Percentiles rank a stretch among this genome's conserved stretches.
phyloP scores from a whole-genome alignment of 306 rosid species.

The Vigna trinervia region DNA sequence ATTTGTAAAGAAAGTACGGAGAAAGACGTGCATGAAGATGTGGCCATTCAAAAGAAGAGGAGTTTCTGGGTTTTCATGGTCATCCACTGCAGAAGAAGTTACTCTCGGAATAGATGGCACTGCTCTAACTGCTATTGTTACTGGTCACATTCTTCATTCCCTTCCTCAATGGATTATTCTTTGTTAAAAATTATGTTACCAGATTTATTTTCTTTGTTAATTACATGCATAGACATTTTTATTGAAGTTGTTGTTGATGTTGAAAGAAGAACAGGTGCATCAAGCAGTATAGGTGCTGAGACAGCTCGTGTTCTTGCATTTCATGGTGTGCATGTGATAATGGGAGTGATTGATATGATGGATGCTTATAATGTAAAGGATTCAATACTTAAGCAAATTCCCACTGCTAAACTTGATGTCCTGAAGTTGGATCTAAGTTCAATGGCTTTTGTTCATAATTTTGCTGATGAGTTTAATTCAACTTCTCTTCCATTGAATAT shows the following conservation, averaged over 20 bases:
- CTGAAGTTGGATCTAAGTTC: conserved; percentile 9
- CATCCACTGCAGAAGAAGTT: no score
- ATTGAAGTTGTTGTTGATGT: background rate
- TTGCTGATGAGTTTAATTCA: conserved; percentile 58
- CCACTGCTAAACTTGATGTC: conserved; percentile 18
- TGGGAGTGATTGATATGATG: conserved; percentile 63
- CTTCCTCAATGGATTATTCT: no score
- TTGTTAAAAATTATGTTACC: no score
- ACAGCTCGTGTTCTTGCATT: conserved; percentile 74
- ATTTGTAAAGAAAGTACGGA: background rate
- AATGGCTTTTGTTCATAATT: conserved; percentile 45
- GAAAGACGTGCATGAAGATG: conserved; percentile 5
- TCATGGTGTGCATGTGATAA: conserved; percentile 46
- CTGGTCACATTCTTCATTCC: no score
- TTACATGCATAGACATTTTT: background rate
- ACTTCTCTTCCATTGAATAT: conserved; percentile 66
- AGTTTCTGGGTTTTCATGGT: no score
- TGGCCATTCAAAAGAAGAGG: no score
- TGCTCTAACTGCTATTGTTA: no score
- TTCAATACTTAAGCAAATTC: conserved; percentile 59
- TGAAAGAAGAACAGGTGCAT: conserved; percentile 57
- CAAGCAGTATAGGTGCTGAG: conserved; percentile 78
- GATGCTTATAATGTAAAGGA: conserved; percentile 59
- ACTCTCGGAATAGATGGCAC: no score
- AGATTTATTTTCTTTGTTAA: no score